These are phyloP conservation scores for Dioszegia crocea DNA, from an alignment of 768 basidiomycete genomes.

Conservation along the genomic window DNA sequence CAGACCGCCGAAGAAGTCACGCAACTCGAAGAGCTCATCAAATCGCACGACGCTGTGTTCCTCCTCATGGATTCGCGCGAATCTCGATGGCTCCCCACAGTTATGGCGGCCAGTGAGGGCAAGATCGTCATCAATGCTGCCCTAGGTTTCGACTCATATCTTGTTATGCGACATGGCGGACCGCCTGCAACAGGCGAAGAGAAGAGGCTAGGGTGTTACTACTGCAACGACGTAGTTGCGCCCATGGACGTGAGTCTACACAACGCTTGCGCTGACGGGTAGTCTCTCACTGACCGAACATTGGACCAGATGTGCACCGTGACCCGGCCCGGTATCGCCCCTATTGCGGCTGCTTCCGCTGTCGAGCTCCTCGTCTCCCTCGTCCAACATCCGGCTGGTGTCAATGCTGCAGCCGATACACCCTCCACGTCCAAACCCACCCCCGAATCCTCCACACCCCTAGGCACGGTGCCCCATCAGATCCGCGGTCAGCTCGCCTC, in stretches of 20 bases:
- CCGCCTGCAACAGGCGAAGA: slow-evolving; percentile 32
- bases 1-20: slow-evolving; percentile 66
- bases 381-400: slow-evolving; percentile 82
- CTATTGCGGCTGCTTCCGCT: slow-evolving; percentile 84
- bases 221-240: slow-evolving; percentile 96
- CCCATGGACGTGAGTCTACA: slow-evolving; percentile 72
- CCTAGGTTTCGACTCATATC: slow-evolving; percentile 88
- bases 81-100: slow-evolving; percentile 91
- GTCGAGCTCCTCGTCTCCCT: slow-evolving; percentile 87
- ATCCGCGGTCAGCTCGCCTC: slow-evolving; percentile 83
- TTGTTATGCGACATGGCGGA: slow-evolving; percentile 91
- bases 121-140: slow-evolving; percentile 96
- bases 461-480: slow-evolving; percentile 90
- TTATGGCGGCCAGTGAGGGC: slow-evolving; percentile 74
- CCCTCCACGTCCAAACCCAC: background rate
- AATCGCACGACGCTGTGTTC: slow-evolving; percentile 83
- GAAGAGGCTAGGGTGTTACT: slow-evolving; percentile 79
- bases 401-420: slow-evolving; percentile 60
- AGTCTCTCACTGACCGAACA: slow-evolving; percentile 78
- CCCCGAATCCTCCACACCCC: slow-evolving; percentile 48
- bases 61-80: slow-evolving; percentile 98
- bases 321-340: slow-evolving; percentile 86
- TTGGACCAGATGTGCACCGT: slow-evolving; percentile 99
- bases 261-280: background rate
- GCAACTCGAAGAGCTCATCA: slow-evolving; percentile 70